phyloP scores from a whole-genome alignment of 192 early-diverging fungal genomes.

The Coemansia brasiliensis region DNA sequence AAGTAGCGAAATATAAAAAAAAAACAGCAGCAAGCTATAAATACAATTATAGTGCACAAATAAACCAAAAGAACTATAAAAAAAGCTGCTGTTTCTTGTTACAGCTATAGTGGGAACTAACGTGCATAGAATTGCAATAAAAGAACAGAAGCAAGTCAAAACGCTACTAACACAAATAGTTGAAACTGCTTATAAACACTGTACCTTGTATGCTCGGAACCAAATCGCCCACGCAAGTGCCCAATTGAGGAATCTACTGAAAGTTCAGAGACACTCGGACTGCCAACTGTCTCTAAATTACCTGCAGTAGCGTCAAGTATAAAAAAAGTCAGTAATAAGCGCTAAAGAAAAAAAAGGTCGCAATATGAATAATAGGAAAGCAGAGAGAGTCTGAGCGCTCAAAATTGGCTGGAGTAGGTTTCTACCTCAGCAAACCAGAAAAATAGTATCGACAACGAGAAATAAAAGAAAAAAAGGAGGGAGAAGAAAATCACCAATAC shows the following conservation, averaged over 20 bases:
- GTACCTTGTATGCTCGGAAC: slow-evolving; percentile 41
- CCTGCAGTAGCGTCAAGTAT: slow-evolving; percentile 6
- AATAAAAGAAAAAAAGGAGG: no score
- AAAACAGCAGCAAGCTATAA: neutral
- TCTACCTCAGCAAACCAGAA: no score
- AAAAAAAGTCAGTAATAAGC: neutral
- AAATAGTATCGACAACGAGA: no score
- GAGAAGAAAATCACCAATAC: no score
- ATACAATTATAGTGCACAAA: neutral
- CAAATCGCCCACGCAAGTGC: slow-evolving; percentile 24
- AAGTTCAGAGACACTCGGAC: slow-evolving; percentile 50
- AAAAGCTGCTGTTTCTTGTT: neutral
- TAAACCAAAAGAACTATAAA: slow-evolving; percentile 5
- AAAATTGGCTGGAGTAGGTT: no score
- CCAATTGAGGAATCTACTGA: slow-evolving; percentile 55
- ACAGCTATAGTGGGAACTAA: slow-evolving; percentile 5
- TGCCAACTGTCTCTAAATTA: slow-evolving; percentile 17
- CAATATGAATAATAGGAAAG: no score
- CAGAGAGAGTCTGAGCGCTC: no score
- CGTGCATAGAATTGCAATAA: slow-evolving; percentile 10
- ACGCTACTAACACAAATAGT: no score
- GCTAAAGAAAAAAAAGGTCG: no score
- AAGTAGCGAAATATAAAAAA: neutral
- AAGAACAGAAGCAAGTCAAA: no score
- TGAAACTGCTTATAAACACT: no score